Evolutionary conservation across 805 yeast species (phyloP).

Genomic region (Pichia insulana): DNA sequence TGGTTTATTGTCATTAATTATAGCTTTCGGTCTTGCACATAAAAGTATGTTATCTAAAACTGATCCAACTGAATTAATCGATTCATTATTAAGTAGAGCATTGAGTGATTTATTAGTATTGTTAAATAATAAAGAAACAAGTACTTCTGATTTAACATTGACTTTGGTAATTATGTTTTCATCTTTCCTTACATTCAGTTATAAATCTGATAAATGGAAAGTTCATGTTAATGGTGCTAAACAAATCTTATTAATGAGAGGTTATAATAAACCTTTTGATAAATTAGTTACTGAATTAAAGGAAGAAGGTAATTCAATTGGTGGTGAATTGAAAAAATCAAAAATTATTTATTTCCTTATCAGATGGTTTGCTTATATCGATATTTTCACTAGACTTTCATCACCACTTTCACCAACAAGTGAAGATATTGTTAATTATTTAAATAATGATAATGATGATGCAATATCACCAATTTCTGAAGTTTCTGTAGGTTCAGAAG

Average conservation of each 20-base stretch:
- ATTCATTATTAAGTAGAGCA: conserved; percentile 46
- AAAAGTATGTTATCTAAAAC: conserved; percentile 18
- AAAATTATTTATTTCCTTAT: conserved; percentile 46
- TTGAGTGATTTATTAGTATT: conserved; percentile 46
- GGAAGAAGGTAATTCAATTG: conserved; percentile 11
- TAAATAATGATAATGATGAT: conserved; percentile 7
- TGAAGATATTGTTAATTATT: conserved; percentile 14
- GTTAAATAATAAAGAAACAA: conserved; percentile 40
- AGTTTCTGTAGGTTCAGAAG: neutral
- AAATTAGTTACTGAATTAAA: conserved; percentile 18
- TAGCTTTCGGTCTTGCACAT: conserved; percentile 43
- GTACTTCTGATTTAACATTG: conserved; percentile 59
- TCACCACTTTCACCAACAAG: conserved; percentile 34
- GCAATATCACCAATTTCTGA: conserved; percentile 11
- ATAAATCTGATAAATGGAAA: conserved; percentile 45
- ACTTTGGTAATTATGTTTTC: conserved; percentile 52
- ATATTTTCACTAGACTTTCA: conserved; percentile 54
- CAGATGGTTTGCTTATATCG: conserved; percentile 64
- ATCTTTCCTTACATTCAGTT: conserved; percentile 44
- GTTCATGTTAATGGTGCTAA: conserved; percentile 62
- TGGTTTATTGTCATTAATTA: conserved; percentile 46
- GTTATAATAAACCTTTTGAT: conserved; percentile 30
- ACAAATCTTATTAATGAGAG: conserved; percentile 50
- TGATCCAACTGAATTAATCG: conserved; percentile 33
- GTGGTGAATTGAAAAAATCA: conserved; percentile 23